Evolutionary conservation across 345 rosid genomes (phyloP).

Genomic region (Dipteronia dyeriana): DNA sequence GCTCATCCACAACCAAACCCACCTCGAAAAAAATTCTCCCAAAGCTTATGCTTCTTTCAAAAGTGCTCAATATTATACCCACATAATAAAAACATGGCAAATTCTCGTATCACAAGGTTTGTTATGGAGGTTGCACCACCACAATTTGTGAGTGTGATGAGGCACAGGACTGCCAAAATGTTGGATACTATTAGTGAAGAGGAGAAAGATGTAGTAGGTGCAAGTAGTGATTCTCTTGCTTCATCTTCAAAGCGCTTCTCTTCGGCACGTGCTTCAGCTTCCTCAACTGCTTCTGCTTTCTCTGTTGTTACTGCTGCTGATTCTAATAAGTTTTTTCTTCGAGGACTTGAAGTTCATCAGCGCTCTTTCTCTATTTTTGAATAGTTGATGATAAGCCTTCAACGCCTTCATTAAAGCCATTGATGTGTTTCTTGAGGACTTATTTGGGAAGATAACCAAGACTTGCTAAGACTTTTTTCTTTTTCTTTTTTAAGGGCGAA

Average conservation of each 20-base stretch:
- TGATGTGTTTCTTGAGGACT: neutral
- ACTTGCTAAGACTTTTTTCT: no score
- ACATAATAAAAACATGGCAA: conserved; percentile 65
- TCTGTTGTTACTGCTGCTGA: conserved; percentile 21
- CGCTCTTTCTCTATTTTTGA: conserved; percentile 32
- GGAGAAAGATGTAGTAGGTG: conserved; percentile 49
- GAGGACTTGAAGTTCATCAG: conserved; percentile 32
- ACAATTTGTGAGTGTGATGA: conserved; percentile 63
- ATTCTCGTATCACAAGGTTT: conserved; percentile 58
- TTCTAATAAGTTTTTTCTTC: conserved; percentile 31
- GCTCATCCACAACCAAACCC: conserved; percentile 28
- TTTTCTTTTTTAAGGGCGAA: no score
- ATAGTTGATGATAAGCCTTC: conserved; percentile 13
- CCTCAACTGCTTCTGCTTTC: no score
- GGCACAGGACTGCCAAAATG: conserved; percentile 62
- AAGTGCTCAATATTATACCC: neutral
- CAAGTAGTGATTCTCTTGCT: conserved; percentile 26
- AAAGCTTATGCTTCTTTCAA: neutral
- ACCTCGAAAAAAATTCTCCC: neutral
- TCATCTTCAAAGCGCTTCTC: conserved; percentile 35
- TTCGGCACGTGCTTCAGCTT: conserved; percentile 8
- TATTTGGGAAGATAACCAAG: neutral
- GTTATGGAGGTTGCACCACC: conserved; percentile 87
- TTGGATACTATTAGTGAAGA: conserved; percentile 85
- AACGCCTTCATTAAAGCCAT: neutral